Conservation (phyloP, 2,329 filamentous ascomycete genomes). For the Didymella pomorum region DNA sequence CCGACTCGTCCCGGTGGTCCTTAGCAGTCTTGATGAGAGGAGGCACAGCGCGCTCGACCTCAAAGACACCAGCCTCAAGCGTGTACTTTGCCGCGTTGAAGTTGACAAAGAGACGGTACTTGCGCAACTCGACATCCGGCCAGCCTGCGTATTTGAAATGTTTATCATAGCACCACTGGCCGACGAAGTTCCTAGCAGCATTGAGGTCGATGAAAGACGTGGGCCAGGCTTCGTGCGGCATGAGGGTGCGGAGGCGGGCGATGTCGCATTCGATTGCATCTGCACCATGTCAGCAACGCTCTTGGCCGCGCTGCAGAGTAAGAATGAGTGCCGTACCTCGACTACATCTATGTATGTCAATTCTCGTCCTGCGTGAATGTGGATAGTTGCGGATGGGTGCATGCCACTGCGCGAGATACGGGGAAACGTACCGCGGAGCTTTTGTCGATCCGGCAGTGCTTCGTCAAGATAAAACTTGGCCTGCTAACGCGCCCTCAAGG, state of each 20-base stretch:
- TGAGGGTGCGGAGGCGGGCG: neutral
- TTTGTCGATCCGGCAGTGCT: slow-evolving; percentile 1
- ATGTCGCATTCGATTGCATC: slow-evolving; percentile 10
- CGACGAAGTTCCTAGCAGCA: slow-evolving; percentile 17
- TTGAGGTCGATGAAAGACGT: slow-evolving; percentile 7
- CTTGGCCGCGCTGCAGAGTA: too few species aligned
- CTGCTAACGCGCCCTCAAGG: slow-evolving; percentile 15
- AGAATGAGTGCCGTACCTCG: too few species aligned
- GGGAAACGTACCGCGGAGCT: slow-evolving; percentile 1
- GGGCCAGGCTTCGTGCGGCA: neutral
- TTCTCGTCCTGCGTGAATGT: too few species aligned
- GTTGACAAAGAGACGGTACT: slow-evolving; percentile 14
- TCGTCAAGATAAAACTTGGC: slow-evolving; percentile 23
- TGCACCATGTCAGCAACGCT: neutral
- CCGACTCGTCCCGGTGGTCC: neutral
- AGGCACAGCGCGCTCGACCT: neutral
- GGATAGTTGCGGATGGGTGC: too few species aligned
- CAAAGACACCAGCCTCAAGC: slow-evolving; percentile 8
- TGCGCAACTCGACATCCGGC: slow-evolving; percentile 6
- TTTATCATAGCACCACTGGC: neutral
- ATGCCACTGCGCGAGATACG: too few species aligned
- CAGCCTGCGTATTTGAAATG: slow-evolving; percentile 9
- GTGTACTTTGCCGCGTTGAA: slow-evolving; percentile 13
- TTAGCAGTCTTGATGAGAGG: neutral
- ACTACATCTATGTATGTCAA: slow-evolving; percentile 2